Percentiles rank a stretch among this genome's conserved stretches.
Evolutionary conservation across 768 basidiomycete genomes (phyloP).

Genomic region (Mycena rosella): DNA sequence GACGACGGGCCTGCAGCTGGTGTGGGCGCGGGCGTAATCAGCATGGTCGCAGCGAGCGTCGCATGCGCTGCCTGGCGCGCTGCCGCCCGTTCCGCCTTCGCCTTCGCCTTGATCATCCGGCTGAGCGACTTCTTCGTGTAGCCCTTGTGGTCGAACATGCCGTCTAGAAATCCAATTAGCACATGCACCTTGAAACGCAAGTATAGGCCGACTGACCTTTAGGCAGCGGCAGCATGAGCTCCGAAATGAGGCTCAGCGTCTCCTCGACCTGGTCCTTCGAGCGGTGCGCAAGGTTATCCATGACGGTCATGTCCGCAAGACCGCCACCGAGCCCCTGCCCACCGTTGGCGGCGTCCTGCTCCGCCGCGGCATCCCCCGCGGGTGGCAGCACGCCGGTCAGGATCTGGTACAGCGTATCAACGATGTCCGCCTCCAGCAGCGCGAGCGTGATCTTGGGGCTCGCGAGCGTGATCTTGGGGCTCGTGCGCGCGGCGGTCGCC

Average conservation of each 20-base stretch:
- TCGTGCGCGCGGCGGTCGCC: slow-evolving; percentile 89
- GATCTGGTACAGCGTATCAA: slow-evolving; percentile 93
- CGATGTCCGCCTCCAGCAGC: slow-evolving; percentile 92
- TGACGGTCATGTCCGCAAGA: slow-evolving; percentile 95
- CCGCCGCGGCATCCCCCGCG: slow-evolving; percentile 60
- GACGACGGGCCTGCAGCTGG: slow-evolving; percentile 40
- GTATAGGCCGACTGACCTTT: slow-evolving; percentile 69
- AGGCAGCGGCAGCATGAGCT: slow-evolving; percentile 92
- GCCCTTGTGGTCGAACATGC: slow-evolving; percentile 92
- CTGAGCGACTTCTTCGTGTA: slow-evolving; percentile 90
- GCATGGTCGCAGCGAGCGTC: slow-evolving; percentile 42
- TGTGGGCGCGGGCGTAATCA: slow-evolving; percentile 39
- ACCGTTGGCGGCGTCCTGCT: slow-evolving; percentile 69
- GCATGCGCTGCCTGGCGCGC: slow-evolving; percentile 67
- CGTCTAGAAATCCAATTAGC: slow-evolving; percentile 68
- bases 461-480: slow-evolving; percentile 87
- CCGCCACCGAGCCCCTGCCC: slow-evolving; percentile 91
- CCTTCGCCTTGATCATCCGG: slow-evolving; percentile 83
- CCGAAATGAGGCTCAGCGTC: slow-evolving; percentile 87
- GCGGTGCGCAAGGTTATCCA: slow-evolving; percentile 96
- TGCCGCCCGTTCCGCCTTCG: slow-evolving; percentile 83
- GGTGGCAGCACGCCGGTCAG: slow-evolving; percentile 94
- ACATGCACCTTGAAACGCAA: slow-evolving; percentile 4
- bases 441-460: slow-evolving; percentile 89
- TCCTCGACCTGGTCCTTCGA: slow-evolving; percentile 99